These are phyloP conservation scores for Penicillium egyptiacum DNA, from an alignment of 495 filamentous ascomycete genomes.

Conservation along the genomic window DNA sequence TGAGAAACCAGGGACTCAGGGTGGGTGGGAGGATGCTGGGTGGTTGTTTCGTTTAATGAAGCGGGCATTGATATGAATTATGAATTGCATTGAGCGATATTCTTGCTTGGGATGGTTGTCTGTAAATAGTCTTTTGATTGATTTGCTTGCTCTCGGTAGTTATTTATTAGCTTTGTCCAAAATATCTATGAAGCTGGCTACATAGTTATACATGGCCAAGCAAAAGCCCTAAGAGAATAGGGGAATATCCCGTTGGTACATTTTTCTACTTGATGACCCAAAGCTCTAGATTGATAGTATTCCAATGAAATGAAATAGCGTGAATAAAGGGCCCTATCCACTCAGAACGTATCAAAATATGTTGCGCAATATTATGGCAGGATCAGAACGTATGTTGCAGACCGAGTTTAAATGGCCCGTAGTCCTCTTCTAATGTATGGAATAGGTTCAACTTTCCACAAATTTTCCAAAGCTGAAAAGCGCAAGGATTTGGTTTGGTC, in stretches of 20 bases:
- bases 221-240: background rate
- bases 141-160: background rate
- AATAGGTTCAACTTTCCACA: background rate
- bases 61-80: conserved; percentile 62
- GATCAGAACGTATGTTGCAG: background rate
- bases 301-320: conserved; percentile 8
- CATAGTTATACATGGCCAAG: background rate
- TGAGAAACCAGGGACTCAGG: conserved; percentile 48
- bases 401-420: background rate
- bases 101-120: background rate
- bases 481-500: background rate
- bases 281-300: background rate
- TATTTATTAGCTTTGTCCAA: conserved; percentile 1
- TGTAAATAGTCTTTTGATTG: background rate
- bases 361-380: conserved; percentile 1
- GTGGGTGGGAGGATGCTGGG: conserved; percentile 79
- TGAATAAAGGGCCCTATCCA: background rate
- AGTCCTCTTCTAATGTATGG: background rate
- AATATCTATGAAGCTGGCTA: conserved; percentile 4
- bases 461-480: background rate
- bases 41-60: conserved; percentile 80
- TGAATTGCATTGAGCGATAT: conserved; percentile 4
- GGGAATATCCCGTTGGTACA: background rate
- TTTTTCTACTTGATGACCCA: background rate
- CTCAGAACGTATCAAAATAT: background rate